phyloP scores from a whole-genome alignment of 192 early-diverging fungal genomes.

The Rhizoclosmatium sp. region DNA sequence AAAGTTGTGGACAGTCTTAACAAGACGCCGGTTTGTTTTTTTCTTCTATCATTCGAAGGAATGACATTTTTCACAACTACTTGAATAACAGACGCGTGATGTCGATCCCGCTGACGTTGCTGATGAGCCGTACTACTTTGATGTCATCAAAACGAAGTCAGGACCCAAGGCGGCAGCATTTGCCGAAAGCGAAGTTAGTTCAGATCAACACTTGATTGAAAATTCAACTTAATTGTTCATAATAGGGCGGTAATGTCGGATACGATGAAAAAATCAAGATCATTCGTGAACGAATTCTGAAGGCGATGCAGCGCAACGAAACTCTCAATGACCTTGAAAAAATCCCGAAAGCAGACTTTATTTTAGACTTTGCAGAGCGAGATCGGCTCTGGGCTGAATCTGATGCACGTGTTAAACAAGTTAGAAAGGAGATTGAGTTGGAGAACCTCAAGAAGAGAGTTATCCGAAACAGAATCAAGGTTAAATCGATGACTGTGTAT shows the following conservation, averaged over 20 bases:
- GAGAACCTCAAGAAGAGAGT: conserved; percentile 59
- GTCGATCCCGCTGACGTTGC: background rate
- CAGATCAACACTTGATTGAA: background rate
- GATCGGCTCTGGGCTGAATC: conserved; percentile 49
- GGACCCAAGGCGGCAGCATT: background rate
- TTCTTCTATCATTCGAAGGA: background rate
- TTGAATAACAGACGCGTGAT: background rate
- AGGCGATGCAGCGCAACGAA: conserved; percentile 57
- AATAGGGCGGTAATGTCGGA: background rate
- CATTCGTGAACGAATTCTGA: conserved; percentile 50
- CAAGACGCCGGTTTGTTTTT: conserved; percentile 1
- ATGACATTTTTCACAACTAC: background rate
- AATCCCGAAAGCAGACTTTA: conserved; percentile 55
- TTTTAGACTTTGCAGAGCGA: conserved; percentile 61
- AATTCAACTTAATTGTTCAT: background rate
- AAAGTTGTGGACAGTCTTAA: conserved; percentile 3
- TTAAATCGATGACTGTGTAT: conserved; percentile 20
- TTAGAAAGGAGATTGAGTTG: conserved; percentile 52
- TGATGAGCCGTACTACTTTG: conserved; percentile 17
- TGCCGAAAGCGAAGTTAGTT: background rate
- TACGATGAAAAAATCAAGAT: conserved; percentile 38
- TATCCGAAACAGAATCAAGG: conserved; percentile 60
- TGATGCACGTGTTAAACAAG: conserved; percentile 42
- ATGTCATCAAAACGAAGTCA: background rate
- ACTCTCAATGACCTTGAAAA: conserved; percentile 51